Base-by-base conservation (phyloP, 140 eudicot genomes). In the Erigeron philadelphicus region DNA sequence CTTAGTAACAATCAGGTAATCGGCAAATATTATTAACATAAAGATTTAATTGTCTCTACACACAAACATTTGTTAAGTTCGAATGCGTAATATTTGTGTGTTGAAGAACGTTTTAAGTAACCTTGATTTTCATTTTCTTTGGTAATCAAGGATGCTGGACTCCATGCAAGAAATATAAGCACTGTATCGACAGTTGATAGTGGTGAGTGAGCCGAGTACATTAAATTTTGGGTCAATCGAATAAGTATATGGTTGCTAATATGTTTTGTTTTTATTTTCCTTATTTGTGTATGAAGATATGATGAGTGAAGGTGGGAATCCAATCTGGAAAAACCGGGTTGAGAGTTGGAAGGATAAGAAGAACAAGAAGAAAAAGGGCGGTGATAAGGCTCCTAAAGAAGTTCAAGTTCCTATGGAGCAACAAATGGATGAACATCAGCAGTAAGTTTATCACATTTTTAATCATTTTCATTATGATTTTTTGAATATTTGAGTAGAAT, bases 301-400 rank as follows among this genome's bases (percentile, higher is more conserved):
- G 61, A 61, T 81, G 47, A 85, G 81, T 65, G 95, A 94, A 69
- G 71, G 83, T 45, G 99, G 99, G 75, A 87, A 89, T 50, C 93
- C 96, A 9, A 89, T 94, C 73, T 94, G 99, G 99, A 89, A 94
- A 81, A 89, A 87, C 66, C 74, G 99, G 54, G 94, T 94, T 69
- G 99, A 85, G 48, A 85, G 99, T 76, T 94, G 99, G 99, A 94
- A 86, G 81, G 99, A 89, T 43, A 94, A 94, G 85, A 87, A 89
- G 59, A 80, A 75, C 69, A 87, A 89, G 86, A 94, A 89, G 80
- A 89, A 89, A 31, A 83, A 81, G 61, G 71, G 67, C 0, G 77
- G 72, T 35, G 74, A 38, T 65, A 89, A 84, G 72, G 87, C 66
- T 72, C 78, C 77, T 9, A 87, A 83, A 78, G 99, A 83, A 80